A percentile compares a stretch with the other conserved stretches of the same genome.
Evolutionary conservation across 2,329 filamentous ascomycete genomes (phyloP).

Genomic region (Monosporascus ibericus): DNA sequence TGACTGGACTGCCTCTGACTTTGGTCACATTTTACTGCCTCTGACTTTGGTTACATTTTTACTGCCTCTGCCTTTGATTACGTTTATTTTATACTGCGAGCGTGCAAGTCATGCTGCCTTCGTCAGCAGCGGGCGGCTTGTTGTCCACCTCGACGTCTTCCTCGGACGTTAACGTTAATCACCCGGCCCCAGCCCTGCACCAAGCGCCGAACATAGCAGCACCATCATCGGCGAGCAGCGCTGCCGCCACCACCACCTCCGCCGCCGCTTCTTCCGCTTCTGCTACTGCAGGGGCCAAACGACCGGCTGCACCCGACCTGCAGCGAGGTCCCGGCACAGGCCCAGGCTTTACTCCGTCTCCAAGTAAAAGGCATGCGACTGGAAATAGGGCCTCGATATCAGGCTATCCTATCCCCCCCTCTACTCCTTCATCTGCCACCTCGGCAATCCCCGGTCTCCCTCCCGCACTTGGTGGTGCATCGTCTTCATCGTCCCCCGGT

Average conservation of each 20-base stretch:
- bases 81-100: background rate
- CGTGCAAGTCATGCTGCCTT: constrained; percentile 24
- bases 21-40: too few species aligned
- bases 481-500: constrained; percentile 5
- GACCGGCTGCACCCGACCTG: constrained; percentile 29
- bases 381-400: constrained; percentile 3
- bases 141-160: constrained; percentile 1
- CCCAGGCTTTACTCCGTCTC: constrained; percentile 20
- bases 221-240: constrained; percentile 15
- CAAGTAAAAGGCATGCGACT: constrained; percentile 25
- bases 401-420: constrained; percentile 6
- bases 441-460: constrained; percentile 3
- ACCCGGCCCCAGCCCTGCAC: background rate
- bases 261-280: constrained; percentile 5
- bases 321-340: constrained; percentile 26
- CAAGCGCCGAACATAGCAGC: constrained; percentile 18
- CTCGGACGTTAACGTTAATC: background rate
- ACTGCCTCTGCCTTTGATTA: background rate
- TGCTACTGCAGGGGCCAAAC: constrained; percentile 20
- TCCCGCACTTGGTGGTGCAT: background rate
- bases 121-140: constrained; percentile 21
- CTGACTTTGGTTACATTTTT: too few species aligned
- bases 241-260: constrained; percentile 15
- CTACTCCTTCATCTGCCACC: background rate
- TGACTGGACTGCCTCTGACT: background rate